Conservation (phyloP, 805 yeast species). For the Metschnikowia lochheadii region DNA sequence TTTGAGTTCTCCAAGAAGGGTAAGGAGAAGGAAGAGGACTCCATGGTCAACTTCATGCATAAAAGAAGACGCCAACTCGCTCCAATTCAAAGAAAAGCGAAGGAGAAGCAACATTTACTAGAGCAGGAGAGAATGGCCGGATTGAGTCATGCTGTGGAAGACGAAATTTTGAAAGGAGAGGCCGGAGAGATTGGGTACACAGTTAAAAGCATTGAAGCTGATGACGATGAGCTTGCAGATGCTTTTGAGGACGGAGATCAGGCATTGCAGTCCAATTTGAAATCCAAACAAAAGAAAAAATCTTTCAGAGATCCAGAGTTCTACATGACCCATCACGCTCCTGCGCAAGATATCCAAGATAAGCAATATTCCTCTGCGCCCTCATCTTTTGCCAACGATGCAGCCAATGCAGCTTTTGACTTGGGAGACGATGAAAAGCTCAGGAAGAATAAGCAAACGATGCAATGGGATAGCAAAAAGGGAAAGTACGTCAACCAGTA, state of each 20-base stretch:
- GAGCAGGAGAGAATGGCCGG: slow-evolving; percentile 77
- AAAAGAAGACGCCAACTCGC: slow-evolving; percentile 83
- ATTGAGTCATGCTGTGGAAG: slow-evolving; percentile 65
- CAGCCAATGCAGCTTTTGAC: slow-evolving; percentile 83
- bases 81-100: slow-evolving; percentile 76
- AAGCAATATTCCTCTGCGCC: slow-evolving; percentile 52
- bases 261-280: slow-evolving; percentile 25
- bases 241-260: slow-evolving; percentile 54
- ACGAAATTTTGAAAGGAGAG: slow-evolving; percentile 59
- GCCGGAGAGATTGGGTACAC: slow-evolving; percentile 46
- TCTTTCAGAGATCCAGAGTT: slow-evolving; percentile 72
- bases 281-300: slow-evolving; percentile 34
- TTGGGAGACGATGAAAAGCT: slow-evolving; percentile 72
- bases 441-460: slow-evolving; percentile 63
- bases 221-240: slow-evolving; percentile 45
- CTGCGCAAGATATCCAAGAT: slow-evolving; percentile 74
- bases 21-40: slow-evolving; percentile 52
- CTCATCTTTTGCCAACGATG: slow-evolving; percentile 74
- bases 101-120: slow-evolving; percentile 60
- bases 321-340: slow-evolving; percentile 87
- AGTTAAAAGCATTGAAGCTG: slow-evolving; percentile 35
- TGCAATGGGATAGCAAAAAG: slow-evolving; percentile 91
- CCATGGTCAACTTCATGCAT: slow-evolving; percentile 77
- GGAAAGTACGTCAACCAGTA: slow-evolving; percentile 81
- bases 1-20: slow-evolving; percentile 70